phyloP scores from a whole-genome alignment of 495 filamentous ascomycete species.

The Penicillium maclennaniae region DNA sequence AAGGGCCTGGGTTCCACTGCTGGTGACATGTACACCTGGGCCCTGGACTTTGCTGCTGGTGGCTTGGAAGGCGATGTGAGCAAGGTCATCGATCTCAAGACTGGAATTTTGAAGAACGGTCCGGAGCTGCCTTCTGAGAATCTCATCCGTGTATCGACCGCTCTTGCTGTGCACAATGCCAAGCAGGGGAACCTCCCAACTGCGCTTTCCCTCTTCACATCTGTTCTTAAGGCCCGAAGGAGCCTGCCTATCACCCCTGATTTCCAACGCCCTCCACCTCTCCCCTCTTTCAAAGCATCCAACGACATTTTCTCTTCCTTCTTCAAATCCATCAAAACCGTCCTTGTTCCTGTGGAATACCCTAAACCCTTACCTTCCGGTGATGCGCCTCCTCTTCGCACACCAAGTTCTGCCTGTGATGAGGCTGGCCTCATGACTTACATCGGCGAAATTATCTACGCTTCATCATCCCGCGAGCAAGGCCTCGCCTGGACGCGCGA shows the following conservation, averaged over 20 bases:
- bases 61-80: slow-evolving; percentile 41
- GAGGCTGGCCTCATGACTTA: slow-evolving; percentile 83
- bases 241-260: slow-evolving; percentile 30
- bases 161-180: slow-evolving; percentile 73
- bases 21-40: slow-evolving; percentile 67
- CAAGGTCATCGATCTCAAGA: slow-evolving; percentile 55
- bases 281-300: slow-evolving; percentile 54
- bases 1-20: slow-evolving; percentile 60
- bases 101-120: slow-evolving; percentile 53
- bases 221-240: slow-evolving; percentile 71
- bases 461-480: slow-evolving; percentile 55
- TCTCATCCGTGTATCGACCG: slow-evolving; percentile 67
- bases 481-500: slow-evolving; percentile 84
- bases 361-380: slow-evolving; percentile 64
- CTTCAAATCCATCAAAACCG: slow-evolving; percentile 31
- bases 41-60: slow-evolving; percentile 61
- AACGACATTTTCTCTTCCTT: slow-evolving; percentile 46
- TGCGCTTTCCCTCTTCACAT: slow-evolving; percentile 83
- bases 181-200: slow-evolving; percentile 53
- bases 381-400: slow-evolving; percentile 57
- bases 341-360: slow-evolving; percentile 54
- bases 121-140: slow-evolving; percentile 60
- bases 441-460: slow-evolving; percentile 90
- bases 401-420: slow-evolving; percentile 63
- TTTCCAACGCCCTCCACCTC: slow-evolving; percentile 30